phyloP scores from a whole-genome alignment of 2,329 filamentous ascomycete genomes.

The Trichoderma koningiopsis region DNA sequence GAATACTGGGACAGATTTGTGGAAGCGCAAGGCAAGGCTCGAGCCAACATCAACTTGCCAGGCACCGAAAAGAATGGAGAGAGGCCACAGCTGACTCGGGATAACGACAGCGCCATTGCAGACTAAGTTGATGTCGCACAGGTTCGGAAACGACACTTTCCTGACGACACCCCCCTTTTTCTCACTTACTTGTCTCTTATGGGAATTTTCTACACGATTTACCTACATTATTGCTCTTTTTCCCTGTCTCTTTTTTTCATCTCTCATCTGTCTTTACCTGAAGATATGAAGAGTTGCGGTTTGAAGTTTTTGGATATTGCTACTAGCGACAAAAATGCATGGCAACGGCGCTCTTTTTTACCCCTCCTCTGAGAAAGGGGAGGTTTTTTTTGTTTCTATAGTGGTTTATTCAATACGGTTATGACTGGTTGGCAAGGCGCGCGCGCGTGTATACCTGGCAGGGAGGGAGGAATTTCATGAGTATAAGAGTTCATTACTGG shows the following conservation, averaged over 20 bases:
- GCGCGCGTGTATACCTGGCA: constrained; percentile 7
- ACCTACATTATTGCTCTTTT: background rate
- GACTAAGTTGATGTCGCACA: constrained; percentile 37
- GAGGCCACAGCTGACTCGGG: constrained; percentile 21
- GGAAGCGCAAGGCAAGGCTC: constrained; percentile 62
- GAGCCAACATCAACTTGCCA: constrained; percentile 51
- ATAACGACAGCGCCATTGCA: constrained; percentile 47
- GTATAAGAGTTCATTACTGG: background rate
- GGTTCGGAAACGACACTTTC: background rate
- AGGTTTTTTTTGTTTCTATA: background rate
- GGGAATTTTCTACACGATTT: background rate
- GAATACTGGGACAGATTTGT: constrained; percentile 66
- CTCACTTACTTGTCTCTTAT: background rate
- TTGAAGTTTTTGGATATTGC: constrained; percentile 8
- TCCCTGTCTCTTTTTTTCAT: background rate
- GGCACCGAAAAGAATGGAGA: constrained; percentile 33
- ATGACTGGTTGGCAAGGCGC: constrained; percentile 29
- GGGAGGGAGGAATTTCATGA: background rate
- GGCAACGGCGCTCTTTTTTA: constrained; percentile 34
- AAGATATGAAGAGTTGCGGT: background rate
- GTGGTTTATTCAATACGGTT: constrained; percentile 23
- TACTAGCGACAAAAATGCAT: constrained; percentile 26
- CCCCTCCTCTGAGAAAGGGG: constrained; percentile 5
- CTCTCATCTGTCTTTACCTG: background rate
- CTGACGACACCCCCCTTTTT: background rate